Evolutionary conservation across 495 filamentous ascomycete species (phyloP), one percentile per base, ranked within the genome.

Genomic region (Immersiella caudata): DNA sequence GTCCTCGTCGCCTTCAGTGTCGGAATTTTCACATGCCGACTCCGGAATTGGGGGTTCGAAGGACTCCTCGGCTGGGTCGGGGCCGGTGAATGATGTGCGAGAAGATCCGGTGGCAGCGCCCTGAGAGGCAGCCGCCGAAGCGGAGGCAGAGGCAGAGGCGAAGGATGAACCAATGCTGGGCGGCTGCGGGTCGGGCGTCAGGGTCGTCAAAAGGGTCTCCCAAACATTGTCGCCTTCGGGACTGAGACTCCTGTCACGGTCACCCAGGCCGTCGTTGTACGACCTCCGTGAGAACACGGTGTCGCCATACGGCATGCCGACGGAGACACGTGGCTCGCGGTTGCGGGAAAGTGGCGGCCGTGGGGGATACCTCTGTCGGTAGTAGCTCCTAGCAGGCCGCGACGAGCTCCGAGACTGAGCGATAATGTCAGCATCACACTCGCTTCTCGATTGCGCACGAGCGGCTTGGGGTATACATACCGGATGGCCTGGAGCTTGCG

Each of bases 111-210:
- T 67, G 0, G 77, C 72, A 2, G 73, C 74, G 29, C 71, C 76
- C 50, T 81, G 79, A 0, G 80, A 78, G 2, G 75, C 68, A 1
- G 65, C 62, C 21, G 74, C 75, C 5, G 81, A 79, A 3, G 87
- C 87, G 5, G 86, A 82, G 0, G 86, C 84, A n/a, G 68, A 64
- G 0, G 63, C 59, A 57, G 68, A 93, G 0, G 87, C 86, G 73
- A 95, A 97, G 1, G 92, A 95, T 0, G 91, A 91, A 51, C 90
- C 87, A 2, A 86, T 86, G 72, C 91, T 96, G 1, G 92, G 93
- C 9, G 93, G 84, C 59, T 88, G 90, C 9, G 88, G 86, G 75
- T 96, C 93, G 4, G 91, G 92, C 0, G 90, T 87, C 56, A 97
- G 86, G 1, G 92, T 95, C 9, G 85, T 89, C 64, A 92, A 83